Evolutionary conservation across 305 asterid species (phyloP).

Genomic region (Fraxinus paxiana): DNA sequence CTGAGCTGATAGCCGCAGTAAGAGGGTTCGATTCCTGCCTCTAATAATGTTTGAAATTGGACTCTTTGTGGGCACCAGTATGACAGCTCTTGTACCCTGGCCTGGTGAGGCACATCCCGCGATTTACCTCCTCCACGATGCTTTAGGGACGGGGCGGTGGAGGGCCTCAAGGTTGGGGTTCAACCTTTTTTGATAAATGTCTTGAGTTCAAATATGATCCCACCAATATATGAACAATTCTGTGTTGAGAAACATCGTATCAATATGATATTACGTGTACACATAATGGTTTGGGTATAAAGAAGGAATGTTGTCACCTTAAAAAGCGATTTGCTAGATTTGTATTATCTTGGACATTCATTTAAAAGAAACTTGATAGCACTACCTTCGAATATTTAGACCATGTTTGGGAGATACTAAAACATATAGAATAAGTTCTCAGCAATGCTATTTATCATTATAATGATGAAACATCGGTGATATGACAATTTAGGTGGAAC

Average conservation of each 20-base stretch:
- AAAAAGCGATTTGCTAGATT: not conserved
- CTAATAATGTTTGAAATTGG: too few species aligned
- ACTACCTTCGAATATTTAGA: not conserved
- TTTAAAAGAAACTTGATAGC: not conserved
- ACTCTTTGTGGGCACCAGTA: too few species aligned
- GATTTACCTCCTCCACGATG: too few species aligned
- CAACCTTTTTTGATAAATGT: too few species aligned
- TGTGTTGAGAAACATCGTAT: not conserved
- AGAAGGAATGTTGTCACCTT: not conserved
- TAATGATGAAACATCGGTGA: not conserved
- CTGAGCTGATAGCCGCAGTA: too few species aligned
- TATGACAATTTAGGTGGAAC: not conserved
- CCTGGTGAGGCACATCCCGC: too few species aligned
- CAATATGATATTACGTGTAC: not conserved
- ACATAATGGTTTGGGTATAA: not conserved
- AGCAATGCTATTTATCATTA: not conserved
- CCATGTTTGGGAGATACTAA: not conserved
- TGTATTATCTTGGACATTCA: not conserved
- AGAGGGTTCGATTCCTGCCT: too few species aligned
- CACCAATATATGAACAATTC: not conserved
- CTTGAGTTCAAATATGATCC: not conserved
- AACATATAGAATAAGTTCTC: not conserved
- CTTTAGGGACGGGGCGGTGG: too few species aligned
- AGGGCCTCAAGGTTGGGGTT: too few species aligned
- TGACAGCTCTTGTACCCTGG: too few species aligned